Base-by-base conservation (phyloP, 2,329 filamentous ascomycete genomes). In the Pseudopyricularia javanii region DNA sequence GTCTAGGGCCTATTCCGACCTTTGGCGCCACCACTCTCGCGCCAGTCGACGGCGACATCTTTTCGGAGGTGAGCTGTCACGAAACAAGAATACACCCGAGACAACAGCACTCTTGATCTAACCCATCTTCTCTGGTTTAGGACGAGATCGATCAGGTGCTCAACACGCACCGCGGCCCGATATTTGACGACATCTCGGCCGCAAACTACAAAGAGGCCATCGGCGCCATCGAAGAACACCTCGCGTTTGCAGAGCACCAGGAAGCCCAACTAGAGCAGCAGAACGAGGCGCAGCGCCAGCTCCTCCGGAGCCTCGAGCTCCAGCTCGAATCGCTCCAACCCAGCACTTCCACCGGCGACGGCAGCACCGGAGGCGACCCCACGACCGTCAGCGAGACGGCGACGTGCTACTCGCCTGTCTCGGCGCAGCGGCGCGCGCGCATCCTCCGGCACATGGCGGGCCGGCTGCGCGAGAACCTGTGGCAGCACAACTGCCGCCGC, bases 351-450 rank as follows among this genome's bases (percentile, higher is more conserved):
- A 17, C 4, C 43, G 1, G 14, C 47, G 15, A 33, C 11, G n/a
- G 28, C 35, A 22, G 47, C 28, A 35, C 32, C 11, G 34, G 28
- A 28, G 28, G 26, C 54, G 32, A 15, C 35, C 22, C 20, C 24
- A 9, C 47, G 28, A 20, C 47, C 26, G 47, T 20, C 50, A 40
- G 24, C 34, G 49, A 45, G 34, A 32, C 34, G 17, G 37, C 33
- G 11, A 35, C 17, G 28, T 26, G 35, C 49, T 28, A 22, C 33
- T 40, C 33, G 24, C 22, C 50, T 7, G 26, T 45, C 35, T 37
- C 24, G 53, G 61, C 24, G 56, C 54, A 52, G 58, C 63, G 53
- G 57, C 67, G 33, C 7, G 40, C 50, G 12, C 59, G 57, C 22
- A 58, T 52, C 28, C 28, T 59, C 33, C 52, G 35, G 32, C 45